Percentiles rank a stretch among this genome's conserved stretches.
Conservation (phyloP, 164 flowering plant species). For the Liriodendron chinense region DNA sequence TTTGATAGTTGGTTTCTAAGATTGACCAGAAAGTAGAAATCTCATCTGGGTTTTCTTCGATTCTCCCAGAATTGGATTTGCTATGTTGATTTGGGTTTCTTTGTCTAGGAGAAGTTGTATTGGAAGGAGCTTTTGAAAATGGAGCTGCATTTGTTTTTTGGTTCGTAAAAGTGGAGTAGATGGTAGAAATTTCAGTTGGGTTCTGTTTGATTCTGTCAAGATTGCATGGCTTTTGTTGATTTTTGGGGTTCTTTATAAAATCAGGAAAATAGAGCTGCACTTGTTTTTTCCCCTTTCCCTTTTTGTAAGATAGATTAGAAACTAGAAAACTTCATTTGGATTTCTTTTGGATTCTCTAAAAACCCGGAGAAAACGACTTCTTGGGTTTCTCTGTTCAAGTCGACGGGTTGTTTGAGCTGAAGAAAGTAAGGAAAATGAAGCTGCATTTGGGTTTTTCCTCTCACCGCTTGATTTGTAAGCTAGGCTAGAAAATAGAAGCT, state of each 20-base stretch:
- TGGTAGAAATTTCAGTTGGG: background rate
- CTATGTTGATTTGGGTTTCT: background rate
- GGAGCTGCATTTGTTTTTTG: constrained; percentile 1
- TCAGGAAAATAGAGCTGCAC: background rate
- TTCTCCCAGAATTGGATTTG: background rate
- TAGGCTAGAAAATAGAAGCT: background rate
- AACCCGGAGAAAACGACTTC: background rate
- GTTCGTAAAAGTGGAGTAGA: background rate
- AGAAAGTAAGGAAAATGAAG: background rate
- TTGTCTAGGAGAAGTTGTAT: background rate
- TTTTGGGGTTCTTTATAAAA: background rate
- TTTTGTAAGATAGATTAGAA: background rate
- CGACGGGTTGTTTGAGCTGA: background rate
- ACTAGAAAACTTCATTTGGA: background rate
- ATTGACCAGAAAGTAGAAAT: background rate
- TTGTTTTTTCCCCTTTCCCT: background rate
- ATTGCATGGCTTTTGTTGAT: background rate
- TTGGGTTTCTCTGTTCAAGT: no score
- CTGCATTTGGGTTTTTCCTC: background rate
- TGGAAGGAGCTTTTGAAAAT: background rate
- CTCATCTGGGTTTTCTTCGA: background rate
- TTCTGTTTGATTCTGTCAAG: background rate
- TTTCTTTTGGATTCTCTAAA: background rate
- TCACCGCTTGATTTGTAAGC: background rate
- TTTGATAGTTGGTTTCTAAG: background rate